Percentiles rank a stretch among this genome's conserved stretches.
These are phyloP conservation scores for Coemansia sp. DNA, from an alignment of 192 early-diverging fungal species.

Conservation along the genomic window DNA sequence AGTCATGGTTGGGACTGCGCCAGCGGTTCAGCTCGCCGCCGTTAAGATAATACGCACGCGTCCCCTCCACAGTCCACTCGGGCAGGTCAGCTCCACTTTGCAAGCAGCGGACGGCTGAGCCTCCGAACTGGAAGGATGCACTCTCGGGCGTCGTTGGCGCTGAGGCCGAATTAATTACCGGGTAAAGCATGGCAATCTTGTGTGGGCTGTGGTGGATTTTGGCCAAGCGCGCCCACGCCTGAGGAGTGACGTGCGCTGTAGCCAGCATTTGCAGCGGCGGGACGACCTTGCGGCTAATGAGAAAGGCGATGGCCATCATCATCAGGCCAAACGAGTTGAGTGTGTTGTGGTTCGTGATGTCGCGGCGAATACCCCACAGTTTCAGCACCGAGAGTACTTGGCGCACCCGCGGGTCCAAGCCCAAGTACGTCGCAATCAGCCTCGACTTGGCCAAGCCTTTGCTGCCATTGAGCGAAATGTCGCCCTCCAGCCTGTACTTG, in stretches of 20 bases:
- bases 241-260: neutral
- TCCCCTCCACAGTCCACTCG: constrained; percentile 17
- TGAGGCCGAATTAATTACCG: neutral
- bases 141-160: constrained; percentile 2
- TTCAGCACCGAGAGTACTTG: constrained; percentile 31
- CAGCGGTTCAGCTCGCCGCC: constrained; percentile 3
- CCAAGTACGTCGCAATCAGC: constrained; percentile 25
- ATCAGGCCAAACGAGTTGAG: constrained; percentile 47
- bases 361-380: constrained; percentile 28
- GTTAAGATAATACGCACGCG: constrained; percentile 23
- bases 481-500: constrained; percentile 25
- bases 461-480: constrained; percentile 31
- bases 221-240: constrained; percentile 16
- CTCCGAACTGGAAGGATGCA: neutral
- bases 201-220: constrained; percentile 13
- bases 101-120: constrained; percentile 9
- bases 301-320: constrained; percentile 51
- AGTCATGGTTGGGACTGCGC: constrained; percentile 35
- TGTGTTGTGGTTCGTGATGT: constrained; percentile 16
- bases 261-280: constrained; percentile 47
- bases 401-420: constrained; percentile 30
- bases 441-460: constrained; percentile 26
- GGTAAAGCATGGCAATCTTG: constrained; percentile 7
- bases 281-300: constrained; percentile 34
- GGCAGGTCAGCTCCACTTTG: constrained; percentile 2